Evolutionary conservation across 2,329 filamentous ascomycete species (phyloP), one percentile per base, ranked within the genome.

Genomic region (Chaetomiaceae sp.): DNA sequence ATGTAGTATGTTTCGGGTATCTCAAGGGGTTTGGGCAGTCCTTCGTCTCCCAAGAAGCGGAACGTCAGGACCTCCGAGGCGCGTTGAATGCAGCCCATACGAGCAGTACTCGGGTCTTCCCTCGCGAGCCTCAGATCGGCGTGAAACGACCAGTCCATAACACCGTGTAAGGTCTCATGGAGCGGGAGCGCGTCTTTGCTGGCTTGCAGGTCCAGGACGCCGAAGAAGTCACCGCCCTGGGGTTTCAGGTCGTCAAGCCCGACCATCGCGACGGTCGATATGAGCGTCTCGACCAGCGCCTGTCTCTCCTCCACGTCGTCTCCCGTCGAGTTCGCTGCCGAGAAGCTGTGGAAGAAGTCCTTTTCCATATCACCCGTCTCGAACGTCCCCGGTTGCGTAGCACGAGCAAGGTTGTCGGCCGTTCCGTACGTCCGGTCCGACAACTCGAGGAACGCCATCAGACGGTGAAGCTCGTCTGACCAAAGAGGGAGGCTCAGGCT

Each of bases 361-460:
- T 66, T 66, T 46, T 71, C 69, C 17, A 64, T 60, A 8, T 67
- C 66, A 11, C 49, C 58, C n/a, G 60, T 51, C 19, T 56, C 61
- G 18, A 68, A 61, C 11, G 65, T 61, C 26, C 66, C 52, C 11
- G 33, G 34, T 38, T 42, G 59, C 61, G 33, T 69, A 62, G 4
- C 44, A 2, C 42, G 40, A 6, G 65, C 60, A 6, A 82, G 60
- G 5, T 66, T 63, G 45, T 78, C 75, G 18, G 71, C 71, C 0
- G 74, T 76, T 12, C 76, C 80, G 52, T 81, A 82, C 35, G 72
- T 75, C 35, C 81, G 71, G 20, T 82, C 75, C 0, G 79, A 80
- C 9, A 62, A 66, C 47, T 83, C 79, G 3, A 84, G 68, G 50
- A 84, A 83, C 9, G 78, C 79, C 66, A 84, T 73, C 5, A 84